Evolutionary conservation across 2,329 filamentous ascomycete species (phyloP), one percentile per base, ranked within the genome.

Genomic region (Ceratocystis huliohia): DNA sequence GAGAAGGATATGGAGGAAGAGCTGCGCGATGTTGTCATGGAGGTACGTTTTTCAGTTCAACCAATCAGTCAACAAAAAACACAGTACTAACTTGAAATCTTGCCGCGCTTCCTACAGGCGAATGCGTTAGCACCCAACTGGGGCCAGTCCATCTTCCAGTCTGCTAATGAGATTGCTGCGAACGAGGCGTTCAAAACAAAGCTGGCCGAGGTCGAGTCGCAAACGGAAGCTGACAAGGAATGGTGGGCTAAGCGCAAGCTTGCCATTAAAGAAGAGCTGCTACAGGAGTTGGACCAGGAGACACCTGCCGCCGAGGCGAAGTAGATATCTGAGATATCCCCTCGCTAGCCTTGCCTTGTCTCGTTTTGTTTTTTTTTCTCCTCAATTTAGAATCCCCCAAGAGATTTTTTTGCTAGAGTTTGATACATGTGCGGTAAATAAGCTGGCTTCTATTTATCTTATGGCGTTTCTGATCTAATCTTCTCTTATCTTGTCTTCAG

Each of bases 1-100:
- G 94, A 99, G 82, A 92, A 95, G 79, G 94, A 99, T 78, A 95
- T 97, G 81, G 92, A 99, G 78, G 90, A 91, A 71, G 94, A 99
- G 78, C 81, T 99, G 69, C 85, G 90, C 72, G 94, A 99, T 76
- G 93, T 97, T 28, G 91, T 97, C 44, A 84, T 86, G 72, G 93
- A 97, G 86, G 91, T 95, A 76, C 69, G 81, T 68, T 25, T 41
- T 3, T 41, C 37, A 15, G 37, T 15, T 5, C 37, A 41, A 13
- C 37, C 37, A 41, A 13, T 15, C 37, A 41, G 37, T 41, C 37
- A 41, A 41, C 37, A 41, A 41, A 15, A 28, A 53, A 44, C 41
- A 48, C 15, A 13, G 33, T 57, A 62, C 22, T 45, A 25, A 30
- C 20, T 33, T 8, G 28, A 56, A 20, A 44, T 30, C 25, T 64